Evolutionary conservation across 208 protist species (phyloP).

Genomic region (Crithidia thermophila): DNA sequence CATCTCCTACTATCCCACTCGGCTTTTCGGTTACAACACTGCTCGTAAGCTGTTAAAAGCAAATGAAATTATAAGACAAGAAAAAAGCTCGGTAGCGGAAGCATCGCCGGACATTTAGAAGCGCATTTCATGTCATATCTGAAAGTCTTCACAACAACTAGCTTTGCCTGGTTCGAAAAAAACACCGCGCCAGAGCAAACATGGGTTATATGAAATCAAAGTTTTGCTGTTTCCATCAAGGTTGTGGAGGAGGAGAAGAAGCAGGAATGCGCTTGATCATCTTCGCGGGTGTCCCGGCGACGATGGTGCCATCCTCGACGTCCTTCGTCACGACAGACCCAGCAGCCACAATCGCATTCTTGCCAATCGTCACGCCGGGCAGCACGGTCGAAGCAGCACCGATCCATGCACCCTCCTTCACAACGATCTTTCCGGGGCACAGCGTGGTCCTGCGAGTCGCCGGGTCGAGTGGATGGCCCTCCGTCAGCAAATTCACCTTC

Average conservation of each 20-base stretch:
- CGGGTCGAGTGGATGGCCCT: slow-evolving; percentile 70
- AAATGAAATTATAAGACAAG: too few relatives aligned
- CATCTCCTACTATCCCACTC: too few relatives aligned
- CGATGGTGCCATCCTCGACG: slow-evolving; percentile 73
- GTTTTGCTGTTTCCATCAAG: neutral
- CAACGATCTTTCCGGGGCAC: slow-evolving; percentile 40
- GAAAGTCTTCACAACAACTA: too few relatives aligned
- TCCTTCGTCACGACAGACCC: slow-evolving; percentile 83
- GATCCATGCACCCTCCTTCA: slow-evolving; percentile 70
- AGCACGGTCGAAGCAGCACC: slow-evolving; percentile 50
- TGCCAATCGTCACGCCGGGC: slow-evolving; percentile 81
- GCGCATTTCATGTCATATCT: too few relatives aligned
- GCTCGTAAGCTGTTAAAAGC: too few relatives aligned
- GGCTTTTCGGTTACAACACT: too few relatives aligned
- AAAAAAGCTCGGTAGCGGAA: too few relatives aligned
- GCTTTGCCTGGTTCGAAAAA: too few relatives aligned
- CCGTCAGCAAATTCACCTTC: slow-evolving; percentile 71
- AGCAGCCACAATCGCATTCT: slow-evolving; percentile 66
- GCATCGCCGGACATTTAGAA: too few relatives aligned
- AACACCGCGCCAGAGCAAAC: too few relatives aligned
- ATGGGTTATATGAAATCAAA: neutral
- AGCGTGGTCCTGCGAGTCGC: slow-evolving; percentile 33
- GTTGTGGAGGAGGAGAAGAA: too few relatives aligned
- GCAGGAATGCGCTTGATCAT: slow-evolving; percentile 35
- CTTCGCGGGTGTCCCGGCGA: slow-evolving; percentile 73